Conservation (phyloP, 257 asterid genomes). For the Nicotiana tabacum region DNA sequence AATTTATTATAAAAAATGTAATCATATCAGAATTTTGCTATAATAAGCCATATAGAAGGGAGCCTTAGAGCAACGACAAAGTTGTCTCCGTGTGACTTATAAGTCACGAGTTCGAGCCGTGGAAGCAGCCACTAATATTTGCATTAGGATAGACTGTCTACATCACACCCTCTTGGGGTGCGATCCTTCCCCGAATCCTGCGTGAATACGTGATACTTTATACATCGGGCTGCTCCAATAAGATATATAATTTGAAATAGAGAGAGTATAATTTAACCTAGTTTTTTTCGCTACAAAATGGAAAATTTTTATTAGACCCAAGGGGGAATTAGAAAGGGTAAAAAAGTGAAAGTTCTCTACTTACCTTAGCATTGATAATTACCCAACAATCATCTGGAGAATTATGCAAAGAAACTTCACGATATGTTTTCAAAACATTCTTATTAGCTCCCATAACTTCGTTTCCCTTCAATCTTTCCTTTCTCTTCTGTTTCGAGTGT, state of each 20-base stretch:
- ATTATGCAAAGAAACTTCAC: slow-evolving; percentile 57
- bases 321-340: no score
- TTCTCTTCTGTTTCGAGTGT: background rate
- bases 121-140: no score
- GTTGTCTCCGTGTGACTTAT: no score
- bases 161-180: no score
- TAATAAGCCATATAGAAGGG: no score
- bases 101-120: no score
- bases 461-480: background rate
- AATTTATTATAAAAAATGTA: background rate
- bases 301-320: no score
- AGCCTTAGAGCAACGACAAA: no score
- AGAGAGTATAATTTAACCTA: background rate
- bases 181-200: no score
- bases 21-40: background rate
- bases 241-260: background rate
- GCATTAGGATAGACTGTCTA: no score
- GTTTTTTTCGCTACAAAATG: background rate
- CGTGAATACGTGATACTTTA: no score
- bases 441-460: slow-evolving; percentile 33
- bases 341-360: background rate
- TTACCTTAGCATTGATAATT: slow-evolving; percentile 62
- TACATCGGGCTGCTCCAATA: no score
- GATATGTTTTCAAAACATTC: slow-evolving; percentile 23
- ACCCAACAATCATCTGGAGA: slow-evolving; percentile 55